Base-by-base conservation (phyloP, 2,329 filamentous ascomycete species). In the Monilinia polystroma region DNA sequence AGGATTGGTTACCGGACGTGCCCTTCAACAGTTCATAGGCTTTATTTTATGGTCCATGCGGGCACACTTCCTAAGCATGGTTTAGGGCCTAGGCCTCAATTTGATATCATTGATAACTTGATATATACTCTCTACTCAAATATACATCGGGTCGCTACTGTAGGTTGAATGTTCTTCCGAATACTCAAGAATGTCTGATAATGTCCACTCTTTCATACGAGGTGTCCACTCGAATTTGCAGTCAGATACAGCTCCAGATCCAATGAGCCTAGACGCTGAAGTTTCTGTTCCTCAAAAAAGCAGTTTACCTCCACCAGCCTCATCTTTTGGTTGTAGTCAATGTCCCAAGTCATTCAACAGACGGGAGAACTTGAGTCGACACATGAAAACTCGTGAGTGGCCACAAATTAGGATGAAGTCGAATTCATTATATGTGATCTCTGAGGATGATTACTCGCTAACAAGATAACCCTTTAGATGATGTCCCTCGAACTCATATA, bases 401-500 rank as follows among this genome's bases (percentile, higher is more conserved):
- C 18, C 43, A 35, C n/a, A 49, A n/a, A 23, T 49, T 6, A 49
- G 29, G 47, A 35, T 49, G 29, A 18, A 16, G 29, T 12, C 52
- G 4, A 6, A 55, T 14, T 14, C 32, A 38, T 55, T 38, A 10
- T 29, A 29, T 38, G 3, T 20, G 20, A 14, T 20, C 16, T n/a
- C 10, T 49, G 32, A 35, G 29, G 16, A 16, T 49, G 45, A 26
- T 51, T 16, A 29, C 49, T 45, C 57, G 43, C 67, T 67, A 38
- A 69, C 51, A 43, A 26, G n/a, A 23, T 26, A 63, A 56, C 16
- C 11, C 32, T 20, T 35, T 57, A 72, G 67, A 72, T 51, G 63
- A 68, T 66, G 59, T 68, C 23, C 57, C 66, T 23, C 57, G 66
- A 12, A 68, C 71, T 20, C 72, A 73, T 64, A 65, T 64, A 23